Base-by-base conservation (phyloP, 2,329 filamentous ascomycete genomes). In the Bipolaris gigantea region DNA sequence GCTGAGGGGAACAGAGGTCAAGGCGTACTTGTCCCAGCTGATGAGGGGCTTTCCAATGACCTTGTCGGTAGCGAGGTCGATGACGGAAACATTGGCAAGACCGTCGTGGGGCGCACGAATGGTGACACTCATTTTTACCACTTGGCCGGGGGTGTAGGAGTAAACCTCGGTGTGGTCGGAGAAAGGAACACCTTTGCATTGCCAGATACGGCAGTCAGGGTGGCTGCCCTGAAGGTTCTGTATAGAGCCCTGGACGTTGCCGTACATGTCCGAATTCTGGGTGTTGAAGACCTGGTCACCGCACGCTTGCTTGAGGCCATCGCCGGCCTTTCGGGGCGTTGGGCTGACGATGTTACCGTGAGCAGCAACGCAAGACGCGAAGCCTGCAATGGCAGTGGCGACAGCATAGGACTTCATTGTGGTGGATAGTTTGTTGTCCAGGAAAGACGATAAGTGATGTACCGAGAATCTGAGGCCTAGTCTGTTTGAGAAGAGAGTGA, bases 131-230 rank as follows among this genome's bases (percentile, higher is more conserved):
- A 82, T 74, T 27, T 72, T 62, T 27, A 83, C 72, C 33, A 68
- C 70, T 67, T 83, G 71, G 55, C 81, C 80, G n/a, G 77, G 68
- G 16, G 76, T 79, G 76, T 79, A 85, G 38, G 69, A 75, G 61
- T 81, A 81, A 59, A 70, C 76, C 57, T 70, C 79, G 47, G 82
- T 82, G 73, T 54, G 53, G 41, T 85, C 83, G 41, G 64, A 77
- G 71, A 79, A 83, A 65, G 84, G 79, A 73, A 80, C 80, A 56
- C 83, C 83, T 73, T 84, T 83, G 80, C 81, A 84, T 43, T 82
- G 76, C 77, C 77, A 83, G 64, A 83, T 73, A 63, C 81, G 73
- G 69, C 82, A 84, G 73, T 82, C 81, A 52, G 62, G 63, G 71
- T 83, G 79, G 59, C 67, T 63, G 30, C 65, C 65, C 55, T 67